Evolutionary conservation across 306 rosid species (phyloP).

Genomic region (Trichosanthes truncata): DNA sequence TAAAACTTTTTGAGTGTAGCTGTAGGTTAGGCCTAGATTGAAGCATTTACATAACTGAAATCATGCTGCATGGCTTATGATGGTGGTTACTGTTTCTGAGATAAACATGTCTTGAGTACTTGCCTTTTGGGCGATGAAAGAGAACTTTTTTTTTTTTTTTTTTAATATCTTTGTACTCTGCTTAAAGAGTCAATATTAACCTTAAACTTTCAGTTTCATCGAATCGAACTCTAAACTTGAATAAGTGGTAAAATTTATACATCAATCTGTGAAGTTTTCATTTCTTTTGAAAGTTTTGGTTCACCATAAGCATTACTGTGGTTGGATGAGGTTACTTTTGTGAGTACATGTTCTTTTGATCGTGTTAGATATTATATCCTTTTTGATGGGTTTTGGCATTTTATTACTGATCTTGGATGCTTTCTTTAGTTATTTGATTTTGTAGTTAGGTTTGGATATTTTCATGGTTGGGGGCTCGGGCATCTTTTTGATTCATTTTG

Average conservation of each 20-base stretch:
- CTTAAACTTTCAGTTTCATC: neutral
- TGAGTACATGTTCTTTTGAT: neutral
- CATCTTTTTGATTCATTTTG: neutral
- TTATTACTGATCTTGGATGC: neutral
- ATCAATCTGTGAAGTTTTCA: neutral
- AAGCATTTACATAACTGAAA: neutral
- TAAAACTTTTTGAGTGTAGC: neutral
- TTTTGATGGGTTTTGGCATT: neutral
- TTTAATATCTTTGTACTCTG: neutral
- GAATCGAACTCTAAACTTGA: neutral
- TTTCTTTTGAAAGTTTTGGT: neutral
- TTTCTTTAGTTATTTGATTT: neutral
- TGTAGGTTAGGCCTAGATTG: neutral
- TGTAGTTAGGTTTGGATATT: neutral
- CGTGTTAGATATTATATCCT: neutral
- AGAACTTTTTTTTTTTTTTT: neutral
- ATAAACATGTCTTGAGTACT: neutral
- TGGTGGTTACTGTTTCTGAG: neutral
- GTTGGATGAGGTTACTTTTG: neutral
- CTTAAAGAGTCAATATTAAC: neutral
- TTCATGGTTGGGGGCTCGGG: neutral
- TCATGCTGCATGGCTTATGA: neutral
- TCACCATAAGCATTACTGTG: neutral
- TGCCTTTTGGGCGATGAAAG: neutral
- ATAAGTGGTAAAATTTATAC: neutral